phyloP scores from a whole-genome alignment of 192 early-diverging fungal species.

The Phycomyces nitens region DNA sequence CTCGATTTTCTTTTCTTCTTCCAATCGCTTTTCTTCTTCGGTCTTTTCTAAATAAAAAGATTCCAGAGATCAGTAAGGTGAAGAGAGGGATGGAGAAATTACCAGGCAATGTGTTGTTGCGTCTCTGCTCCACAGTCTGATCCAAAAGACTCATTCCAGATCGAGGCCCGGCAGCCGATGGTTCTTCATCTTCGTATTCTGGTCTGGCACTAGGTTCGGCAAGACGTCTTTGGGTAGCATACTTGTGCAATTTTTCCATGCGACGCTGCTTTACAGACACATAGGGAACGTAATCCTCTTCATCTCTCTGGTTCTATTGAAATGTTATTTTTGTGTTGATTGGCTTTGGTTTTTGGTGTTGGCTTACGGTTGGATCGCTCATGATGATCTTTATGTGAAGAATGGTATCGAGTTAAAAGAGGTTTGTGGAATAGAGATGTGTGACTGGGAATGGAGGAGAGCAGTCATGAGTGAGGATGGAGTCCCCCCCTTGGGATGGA shows the following conservation, averaged over 20 bases:
- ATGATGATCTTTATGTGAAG: too few species aligned
- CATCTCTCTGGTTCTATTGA: conserved; percentile 7
- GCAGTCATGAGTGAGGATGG: too few species aligned
- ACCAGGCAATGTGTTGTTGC: conserved; percentile 52
- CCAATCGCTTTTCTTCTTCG: conserved; percentile 75
- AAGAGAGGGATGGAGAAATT: not conserved
- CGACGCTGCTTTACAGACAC: conserved; percentile 67
- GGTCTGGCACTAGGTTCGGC: conserved; percentile 29
- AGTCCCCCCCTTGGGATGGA: too few species aligned
- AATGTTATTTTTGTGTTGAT: too few species aligned
- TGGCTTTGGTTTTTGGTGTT: too few species aligned
- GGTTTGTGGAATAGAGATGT: too few species aligned
- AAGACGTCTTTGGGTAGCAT: conserved; percentile 28
- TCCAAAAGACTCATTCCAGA: conserved; percentile 77
- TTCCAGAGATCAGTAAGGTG: not conserved
- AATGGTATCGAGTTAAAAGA: too few species aligned
- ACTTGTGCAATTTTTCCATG: conserved; percentile 50
- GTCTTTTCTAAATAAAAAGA: conserved; percentile 52
- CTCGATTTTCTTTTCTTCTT: conserved; percentile 80
- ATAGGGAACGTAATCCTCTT: conserved; percentile 73
- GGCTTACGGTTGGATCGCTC: too few species aligned
- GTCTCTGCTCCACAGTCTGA: conserved; percentile 73
- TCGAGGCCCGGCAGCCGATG: conserved; percentile 50
- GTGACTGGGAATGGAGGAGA: too few species aligned
- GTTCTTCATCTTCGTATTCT: conserved; percentile 44